A percentile compares a stretch with the other conserved stretches of the same genome.
phyloP scores from a whole-genome alignment of 441 rosid species.

The Biscutella auriculata region DNA sequence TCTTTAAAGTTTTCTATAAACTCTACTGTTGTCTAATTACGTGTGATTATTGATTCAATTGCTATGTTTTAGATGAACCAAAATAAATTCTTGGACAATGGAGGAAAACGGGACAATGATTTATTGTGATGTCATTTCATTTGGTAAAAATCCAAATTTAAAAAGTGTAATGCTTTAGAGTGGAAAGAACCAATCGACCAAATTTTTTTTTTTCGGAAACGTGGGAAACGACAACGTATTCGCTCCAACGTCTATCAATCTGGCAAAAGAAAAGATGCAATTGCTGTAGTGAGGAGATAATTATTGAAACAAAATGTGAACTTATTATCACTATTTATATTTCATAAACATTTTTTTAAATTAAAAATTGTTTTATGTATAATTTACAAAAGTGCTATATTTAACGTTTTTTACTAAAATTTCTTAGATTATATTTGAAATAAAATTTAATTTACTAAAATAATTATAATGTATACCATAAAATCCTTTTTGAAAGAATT shows the following conservation, averaged over 20 bases:
- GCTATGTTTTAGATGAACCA: background rate
- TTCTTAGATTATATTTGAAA: too few relatives aligned
- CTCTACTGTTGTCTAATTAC: background rate
- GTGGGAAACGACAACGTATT: conserved; percentile 12
- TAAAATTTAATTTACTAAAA: too few relatives aligned
- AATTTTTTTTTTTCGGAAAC: background rate
- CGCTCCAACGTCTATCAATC: conserved; percentile 4
- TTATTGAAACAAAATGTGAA: conserved; percentile 13
- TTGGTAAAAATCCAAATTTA: conserved; percentile 12
- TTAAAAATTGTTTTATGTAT: too few relatives aligned
- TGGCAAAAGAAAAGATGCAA: background rate
- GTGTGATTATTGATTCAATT: background rate
- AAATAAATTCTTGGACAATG: background rate
- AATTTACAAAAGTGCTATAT: too few relatives aligned
- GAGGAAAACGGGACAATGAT: background rate
- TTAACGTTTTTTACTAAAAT: too few relatives aligned
- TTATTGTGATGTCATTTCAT: conserved; percentile 9
- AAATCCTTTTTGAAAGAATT: too few relatives aligned
- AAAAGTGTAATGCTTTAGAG: conserved; percentile 21
- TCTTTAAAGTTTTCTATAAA: background rate
- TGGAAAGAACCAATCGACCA: conserved; percentile 12
- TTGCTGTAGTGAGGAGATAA: background rate
- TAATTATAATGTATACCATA: too few relatives aligned
- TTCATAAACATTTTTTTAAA: too few relatives aligned
- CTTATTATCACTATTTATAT: too few relatives aligned